Evolutionary conservation across 2,329 filamentous ascomycete species (phyloP).

Genomic region (Lasiodiplodia hormozganensis): DNA sequence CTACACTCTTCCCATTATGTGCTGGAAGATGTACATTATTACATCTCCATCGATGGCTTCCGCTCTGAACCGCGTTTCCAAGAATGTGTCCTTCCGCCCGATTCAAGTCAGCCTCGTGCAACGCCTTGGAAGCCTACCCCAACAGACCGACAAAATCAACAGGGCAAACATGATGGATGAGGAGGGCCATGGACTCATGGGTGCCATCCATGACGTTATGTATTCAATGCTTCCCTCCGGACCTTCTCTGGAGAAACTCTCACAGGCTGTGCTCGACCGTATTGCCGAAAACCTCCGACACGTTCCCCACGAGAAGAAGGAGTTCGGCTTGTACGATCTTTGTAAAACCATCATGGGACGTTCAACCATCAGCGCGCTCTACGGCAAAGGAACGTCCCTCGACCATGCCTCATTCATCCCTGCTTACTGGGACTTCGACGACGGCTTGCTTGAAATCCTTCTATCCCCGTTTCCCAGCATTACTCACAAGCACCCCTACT

Average conservation of each 20-base stretch:
- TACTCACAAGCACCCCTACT: neutral
- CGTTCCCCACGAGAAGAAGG: neutral
- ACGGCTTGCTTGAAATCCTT: neutral
- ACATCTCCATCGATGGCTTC: conserved; percentile 50
- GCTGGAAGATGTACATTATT: conserved; percentile 54
- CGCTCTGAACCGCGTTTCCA: conserved; percentile 48
- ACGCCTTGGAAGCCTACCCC: neutral
- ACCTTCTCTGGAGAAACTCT: neutral
- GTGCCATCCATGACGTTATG: neutral
- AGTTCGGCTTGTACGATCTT: neutral
- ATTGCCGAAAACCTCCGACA: neutral
- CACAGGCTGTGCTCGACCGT: neutral
- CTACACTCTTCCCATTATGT: conserved; percentile 55
- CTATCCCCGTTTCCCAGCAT: neutral
- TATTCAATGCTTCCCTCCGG: neutral
- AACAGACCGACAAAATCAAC: conserved; percentile 1
- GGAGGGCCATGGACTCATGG: neutral
- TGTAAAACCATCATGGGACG: neutral
- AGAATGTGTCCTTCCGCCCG: conserved; percentile 52
- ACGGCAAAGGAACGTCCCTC: neutral
- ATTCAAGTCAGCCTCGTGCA: conserved; percentile 47
- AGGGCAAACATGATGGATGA: neutral
- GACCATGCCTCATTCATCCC: neutral
- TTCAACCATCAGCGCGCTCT: neutral
- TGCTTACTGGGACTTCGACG: conserved; percentile 4